Percentiles rank a stretch among this genome's conserved stretches.
phyloP scores from a whole-genome alignment of 495 filamentous ascomycete species.

The Podospora fimiseda region DNA sequence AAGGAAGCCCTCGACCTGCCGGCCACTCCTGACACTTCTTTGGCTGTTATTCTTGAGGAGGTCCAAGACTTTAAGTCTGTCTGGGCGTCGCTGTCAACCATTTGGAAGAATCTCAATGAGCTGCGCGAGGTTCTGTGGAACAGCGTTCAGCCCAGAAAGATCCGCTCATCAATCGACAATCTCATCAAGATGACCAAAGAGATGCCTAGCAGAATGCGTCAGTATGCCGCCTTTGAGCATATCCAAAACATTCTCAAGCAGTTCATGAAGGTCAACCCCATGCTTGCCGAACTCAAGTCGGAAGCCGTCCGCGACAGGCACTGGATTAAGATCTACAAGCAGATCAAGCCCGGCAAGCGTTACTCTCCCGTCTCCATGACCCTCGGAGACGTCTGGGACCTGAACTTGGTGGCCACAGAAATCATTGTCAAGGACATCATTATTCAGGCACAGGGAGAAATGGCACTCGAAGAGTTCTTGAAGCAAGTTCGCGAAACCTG shows the following conservation, averaged over 20 bases:
- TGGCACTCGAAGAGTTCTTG: conserved; percentile 97
- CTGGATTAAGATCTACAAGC: conserved; percentile 96
- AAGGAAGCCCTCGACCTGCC: conserved; percentile 94
- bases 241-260: conserved; percentile 86
- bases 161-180: conserved; percentile 78
- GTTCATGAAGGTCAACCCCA: conserved; percentile 78
- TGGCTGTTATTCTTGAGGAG: conserved; percentile 81
- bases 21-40: conserved; percentile 63
- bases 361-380: conserved; percentile 91
- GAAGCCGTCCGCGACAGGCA: conserved; percentile 94
- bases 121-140: conserved; percentile 87
- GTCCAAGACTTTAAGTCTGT: conserved; percentile 99
- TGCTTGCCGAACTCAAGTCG: conserved; percentile 88
- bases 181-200: conserved; percentile 98
- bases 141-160: conserved; percentile 85
- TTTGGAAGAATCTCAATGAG: conserved; percentile 95
- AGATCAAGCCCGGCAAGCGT: conserved; percentile 79
- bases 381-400: conserved; percentile 95
- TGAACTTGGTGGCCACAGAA: conserved; percentile 82
- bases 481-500: conserved; percentile 95
- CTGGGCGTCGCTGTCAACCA: conserved; percentile 87
- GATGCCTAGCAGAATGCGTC: conserved; percentile 97
- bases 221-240: conserved; percentile 98
- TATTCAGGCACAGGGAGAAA: conserved; percentile 91
- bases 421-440: conserved; percentile 84